Conservation (phyloP, 495 filamentous ascomycete genomes). For the Aspergillus ellipticus region DNA sequence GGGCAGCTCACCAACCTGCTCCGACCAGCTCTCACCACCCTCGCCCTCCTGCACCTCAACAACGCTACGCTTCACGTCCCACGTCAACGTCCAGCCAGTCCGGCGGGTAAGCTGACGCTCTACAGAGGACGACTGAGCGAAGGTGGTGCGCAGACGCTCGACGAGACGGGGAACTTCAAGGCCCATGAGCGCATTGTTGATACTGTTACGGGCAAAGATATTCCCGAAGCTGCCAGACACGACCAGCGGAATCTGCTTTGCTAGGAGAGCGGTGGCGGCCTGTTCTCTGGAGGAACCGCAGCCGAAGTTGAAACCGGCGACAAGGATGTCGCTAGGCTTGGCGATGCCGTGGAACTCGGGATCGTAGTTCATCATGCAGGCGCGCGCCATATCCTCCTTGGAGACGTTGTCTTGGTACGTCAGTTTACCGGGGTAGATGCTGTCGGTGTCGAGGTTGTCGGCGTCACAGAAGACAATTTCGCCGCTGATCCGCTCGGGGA, state of each 20-base stretch:
- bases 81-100: constrained; percentile 84
- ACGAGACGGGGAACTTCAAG: constrained; percentile 77
- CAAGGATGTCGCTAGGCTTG: constrained; percentile 69
- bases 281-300: constrained; percentile 68
- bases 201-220: constrained; percentile 77
- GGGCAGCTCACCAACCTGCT: constrained; percentile 81
- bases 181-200: constrained; percentile 89
- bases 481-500: constrained; percentile 48
- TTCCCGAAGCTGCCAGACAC: constrained; percentile 84
- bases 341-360: constrained; percentile 57
- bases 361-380: constrained; percentile 95
- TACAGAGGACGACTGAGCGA: too few species aligned
- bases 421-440: constrained; percentile 87
- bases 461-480: constrained; percentile 54
- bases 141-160: constrained; percentile 62
- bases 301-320: constrained; percentile 35
- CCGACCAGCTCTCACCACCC: constrained; percentile 61
- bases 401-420: constrained; percentile 86
- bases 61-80: constrained; percentile 73
- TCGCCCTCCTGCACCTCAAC: constrained; percentile 69
- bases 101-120: constrained; percentile 57
- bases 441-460: constrained; percentile 54
- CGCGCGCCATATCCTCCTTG: constrained; percentile 72
- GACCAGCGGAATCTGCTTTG: constrained; percentile 72
- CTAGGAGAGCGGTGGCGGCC: constrained; percentile 86